Base-by-base conservation (phyloP, 2,329 filamentous ascomycete species). In the Chalaropsis thielavioides region DNA sequence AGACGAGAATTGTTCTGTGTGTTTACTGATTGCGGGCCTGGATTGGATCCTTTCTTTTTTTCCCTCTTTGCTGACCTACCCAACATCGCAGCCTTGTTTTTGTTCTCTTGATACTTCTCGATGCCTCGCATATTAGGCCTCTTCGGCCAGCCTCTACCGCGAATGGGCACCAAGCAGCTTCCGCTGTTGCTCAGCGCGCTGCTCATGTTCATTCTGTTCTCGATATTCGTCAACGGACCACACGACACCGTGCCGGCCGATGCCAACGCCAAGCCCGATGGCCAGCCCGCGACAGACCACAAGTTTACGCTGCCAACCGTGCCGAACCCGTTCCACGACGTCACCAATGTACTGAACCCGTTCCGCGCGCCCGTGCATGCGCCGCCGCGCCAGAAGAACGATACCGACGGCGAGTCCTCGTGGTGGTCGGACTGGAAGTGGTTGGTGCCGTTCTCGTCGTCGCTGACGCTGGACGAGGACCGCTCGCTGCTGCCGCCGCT, bases 401-500 rank as follows among this genome's bases (percentile, higher is more conserved):
- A 89, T 72, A 88, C 87, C 4, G 86, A 83, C 72, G 88, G 86
- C 61, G 88, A 88, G 68, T 86, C 88, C 41, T 86, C 85, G 67
- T 97, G 92, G 92, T 89, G 90, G 75, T 86, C 83, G 68, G 86
- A 95, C 74, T 95, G 88, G 85, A 90, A 87, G 73, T 97, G 92
- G 91, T 81, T 89, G 70, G 76, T 76, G 63, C 90, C 92, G 2
- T 97, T 96, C 74, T 96, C 91, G 19, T 91, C 86, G 54, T 83
- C 84, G 17, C 80, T 94, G 66, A 86, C 83, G 0, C 80, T 94
- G 65, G 92, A 96, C 72, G 88, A 95, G 73, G 87, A 88, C 71
- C 82, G 90, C 64, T 86, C 88, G 7, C 82, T 97, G 64, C 84
- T 97, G 2, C 94, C 94, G 59, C 89, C 89, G 2, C 77, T 95